Conservation (phyloP, 192 early-diverging fungal species). For the Spinellus fusiger region DNA sequence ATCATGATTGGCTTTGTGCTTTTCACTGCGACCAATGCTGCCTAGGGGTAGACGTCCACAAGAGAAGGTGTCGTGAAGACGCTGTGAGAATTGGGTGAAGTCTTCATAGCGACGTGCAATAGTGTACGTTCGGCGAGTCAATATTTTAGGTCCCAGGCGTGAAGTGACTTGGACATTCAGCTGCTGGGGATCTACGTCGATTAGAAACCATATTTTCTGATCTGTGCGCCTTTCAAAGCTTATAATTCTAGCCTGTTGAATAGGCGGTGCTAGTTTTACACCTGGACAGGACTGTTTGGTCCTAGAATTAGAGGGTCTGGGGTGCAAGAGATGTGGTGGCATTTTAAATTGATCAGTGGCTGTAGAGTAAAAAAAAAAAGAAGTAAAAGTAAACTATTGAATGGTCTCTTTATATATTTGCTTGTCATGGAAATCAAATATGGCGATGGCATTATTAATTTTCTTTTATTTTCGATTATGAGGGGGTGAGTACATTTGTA, state of each 20-base stretch:
- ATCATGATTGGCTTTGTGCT: not conserved
- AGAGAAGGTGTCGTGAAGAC: constrained; percentile 12
- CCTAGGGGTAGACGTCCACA: not conserved
- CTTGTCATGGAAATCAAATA: not conserved
- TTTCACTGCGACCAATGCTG: not conserved
- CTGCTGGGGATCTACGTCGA: constrained; percentile 22
- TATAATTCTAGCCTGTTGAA: constrained; percentile 13
- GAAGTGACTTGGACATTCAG: not conserved
- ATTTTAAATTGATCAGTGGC: not conserved
- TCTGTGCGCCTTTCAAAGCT: constrained; percentile 18
- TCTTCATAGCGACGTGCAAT: constrained; percentile 28
- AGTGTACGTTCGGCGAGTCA: constrained; percentile 9
- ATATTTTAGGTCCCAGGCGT: not conserved
- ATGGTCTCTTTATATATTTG: not conserved
- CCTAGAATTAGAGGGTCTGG: not conserved
- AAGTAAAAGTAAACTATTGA: not conserved
- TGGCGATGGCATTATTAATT: not conserved
- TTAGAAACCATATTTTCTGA: constrained; percentile 28
- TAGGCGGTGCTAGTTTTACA: constrained; percentile 15
- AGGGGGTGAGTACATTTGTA: not conserved
- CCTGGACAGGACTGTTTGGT: constrained; percentile 1
- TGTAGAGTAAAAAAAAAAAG: constrained; percentile 1
- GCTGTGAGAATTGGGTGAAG: constrained; percentile 21
- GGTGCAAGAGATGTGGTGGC: not conserved
- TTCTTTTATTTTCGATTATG: not conserved